Base-by-base conservation (phyloP, 345 rosid species). In the Murraya paniculata region DNA sequence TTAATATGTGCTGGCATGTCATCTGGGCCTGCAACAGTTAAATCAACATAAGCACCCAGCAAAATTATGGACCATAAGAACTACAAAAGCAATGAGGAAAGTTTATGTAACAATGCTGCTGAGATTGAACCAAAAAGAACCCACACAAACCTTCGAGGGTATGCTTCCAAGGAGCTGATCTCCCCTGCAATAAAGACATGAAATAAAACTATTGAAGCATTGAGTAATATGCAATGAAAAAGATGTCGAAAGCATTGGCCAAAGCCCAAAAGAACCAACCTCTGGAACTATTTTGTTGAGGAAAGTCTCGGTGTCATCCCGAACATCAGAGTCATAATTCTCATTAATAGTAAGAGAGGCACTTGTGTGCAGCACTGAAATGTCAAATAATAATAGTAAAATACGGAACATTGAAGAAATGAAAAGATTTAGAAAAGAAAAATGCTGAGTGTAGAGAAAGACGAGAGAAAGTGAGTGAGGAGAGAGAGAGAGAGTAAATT, bases 1-100 rank as follows among this genome's bases (percentile, higher is more conserved):
- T 95, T 92, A 75, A 95, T 88, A 82, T 95, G 99, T 24, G 98
- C 99, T 10, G 99, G 98, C 99, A 93, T 93, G 86, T 95, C 99
- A 92, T 95, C 98, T 19, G 96, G 92, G 65, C 98, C 98, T 93
- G 88, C 79, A 88, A 68, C 79, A 74, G 71, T 77, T 48, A 33
- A 36, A 57, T 68, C 11, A 69, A 55, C 38, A 79, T 78, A 10
- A 71, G 64, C 68, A 62, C 16, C 24, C 19, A n/a, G 55, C 27
- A 55, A 45, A 71, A 22, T 39, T 60, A 6, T 11, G 25, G 39
- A 50, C 5, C 19, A 11, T 9, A 58, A 38, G 24, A 55, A 56
- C 35, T 53, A 53, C 57, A 53, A 18, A 18, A 53, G 41, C 33
- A 21, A 25, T 9, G 56, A 35, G 30, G 56, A 50, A 53, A 31